Conservation (phyloP, 768 basidiomycete genomes). For the Russula abietina region DNA sequence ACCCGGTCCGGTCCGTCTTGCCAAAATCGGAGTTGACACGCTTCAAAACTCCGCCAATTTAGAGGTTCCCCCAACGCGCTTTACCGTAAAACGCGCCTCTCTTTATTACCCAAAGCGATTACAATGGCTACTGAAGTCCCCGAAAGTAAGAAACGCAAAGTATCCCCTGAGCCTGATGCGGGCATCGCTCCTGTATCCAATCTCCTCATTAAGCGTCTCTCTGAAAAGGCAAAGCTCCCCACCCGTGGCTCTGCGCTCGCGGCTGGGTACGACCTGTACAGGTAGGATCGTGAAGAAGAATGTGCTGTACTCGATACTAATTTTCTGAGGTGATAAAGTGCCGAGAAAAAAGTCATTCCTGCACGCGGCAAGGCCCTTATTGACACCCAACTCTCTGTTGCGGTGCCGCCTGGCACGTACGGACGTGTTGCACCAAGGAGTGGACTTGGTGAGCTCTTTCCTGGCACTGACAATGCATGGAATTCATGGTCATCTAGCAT, state of each 20-base stretch:
- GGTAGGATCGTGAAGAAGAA: slow-evolving; percentile 42
- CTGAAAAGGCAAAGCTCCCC: slow-evolving; percentile 75
- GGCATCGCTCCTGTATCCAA: slow-evolving; percentile 37
- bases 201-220: slow-evolving; percentile 80
- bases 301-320: background rate
- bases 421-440: slow-evolving; percentile 95
- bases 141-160: slow-evolving; percentile 54
- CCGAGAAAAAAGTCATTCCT: slow-evolving; percentile 77
- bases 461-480: background rate
- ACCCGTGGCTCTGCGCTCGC: slow-evolving; percentile 81
- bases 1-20: background rate
- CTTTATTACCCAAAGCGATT: background rate
- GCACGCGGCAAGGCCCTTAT: slow-evolving; percentile 88
- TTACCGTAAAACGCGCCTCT: background rate
- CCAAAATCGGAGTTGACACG: slow-evolving; percentile 20
- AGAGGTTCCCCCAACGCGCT: background rate
- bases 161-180: slow-evolving; percentile 38
- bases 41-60: slow-evolving; percentile 10
- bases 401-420: slow-evolving; percentile 89
- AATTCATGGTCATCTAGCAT: slow-evolving; percentile 46
- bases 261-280: slow-evolving; percentile 94
- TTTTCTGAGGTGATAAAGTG: slow-evolving; percentile 40
- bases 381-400: slow-evolving; percentile 88
- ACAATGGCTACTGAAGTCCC: slow-evolving; percentile 13
- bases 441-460: slow-evolving; percentile 63